A percentile compares a stretch with the other conserved stretches of the same genome.
Conservation (phyloP, 306 rosid genomes). For the Fragaria nilgerrensis region DNA sequence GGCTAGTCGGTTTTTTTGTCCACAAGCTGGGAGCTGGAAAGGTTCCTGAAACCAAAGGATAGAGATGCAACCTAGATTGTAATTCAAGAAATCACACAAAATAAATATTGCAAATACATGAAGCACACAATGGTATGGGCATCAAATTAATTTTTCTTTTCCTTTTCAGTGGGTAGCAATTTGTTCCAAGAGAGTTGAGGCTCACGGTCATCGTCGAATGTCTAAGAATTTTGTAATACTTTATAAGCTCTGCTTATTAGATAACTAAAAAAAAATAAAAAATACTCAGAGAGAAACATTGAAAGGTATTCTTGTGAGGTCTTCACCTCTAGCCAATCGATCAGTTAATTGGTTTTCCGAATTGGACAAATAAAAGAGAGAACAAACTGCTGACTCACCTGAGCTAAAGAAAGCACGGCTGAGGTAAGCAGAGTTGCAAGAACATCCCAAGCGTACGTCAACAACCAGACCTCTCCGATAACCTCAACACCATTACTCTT, state of each 20-base stretch:
- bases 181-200: no score
- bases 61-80: neutral
- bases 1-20: neutral
- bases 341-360: neutral
- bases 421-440: conserved; percentile 29
- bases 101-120: neutral
- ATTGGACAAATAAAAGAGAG: neutral
- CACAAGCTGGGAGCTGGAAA: conserved; percentile 1
- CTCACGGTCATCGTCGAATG: no score
- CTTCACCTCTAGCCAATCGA: no score
- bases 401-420: conserved; percentile 20
- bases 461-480: conserved; percentile 22
- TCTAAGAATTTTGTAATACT: no score
- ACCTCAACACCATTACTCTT: neutral
- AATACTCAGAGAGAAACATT: no score
- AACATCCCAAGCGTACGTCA: conserved; percentile 30
- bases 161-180: no score
- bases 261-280: no score
- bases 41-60: conserved; percentile 9
- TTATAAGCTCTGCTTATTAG: no score
- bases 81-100: neutral
- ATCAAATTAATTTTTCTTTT: neutral
- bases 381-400: conserved; percentile 9
- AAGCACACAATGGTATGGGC: neutral
- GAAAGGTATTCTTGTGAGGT: no score